These are phyloP conservation scores for Dianthus caryophyllus DNA, from an alignment of 148 eudicot species.

Conservation along the genomic window DNA sequence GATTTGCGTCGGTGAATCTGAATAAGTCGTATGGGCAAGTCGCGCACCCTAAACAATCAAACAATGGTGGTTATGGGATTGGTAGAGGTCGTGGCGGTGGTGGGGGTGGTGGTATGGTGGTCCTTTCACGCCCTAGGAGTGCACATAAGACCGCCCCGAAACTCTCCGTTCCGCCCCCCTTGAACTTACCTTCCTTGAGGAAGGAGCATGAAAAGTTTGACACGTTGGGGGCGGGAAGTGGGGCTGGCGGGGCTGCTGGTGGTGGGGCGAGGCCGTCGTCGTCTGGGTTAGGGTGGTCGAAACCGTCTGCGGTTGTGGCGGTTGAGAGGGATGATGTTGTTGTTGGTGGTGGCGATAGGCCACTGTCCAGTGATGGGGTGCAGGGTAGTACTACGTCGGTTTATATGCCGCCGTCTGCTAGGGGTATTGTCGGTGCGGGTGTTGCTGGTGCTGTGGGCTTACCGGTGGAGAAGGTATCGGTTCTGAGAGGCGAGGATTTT, in stretches of 20 bases:
- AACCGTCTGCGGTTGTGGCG: constrained; percentile 45
- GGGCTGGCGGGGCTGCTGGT: constrained; percentile 43
- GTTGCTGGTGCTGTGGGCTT: constrained; percentile 25
- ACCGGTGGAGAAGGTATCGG: constrained; percentile 41
- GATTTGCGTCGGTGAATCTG: constrained; percentile 77
- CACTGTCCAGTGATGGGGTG: constrained; percentile 31
- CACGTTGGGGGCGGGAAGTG: constrained; percentile 57
- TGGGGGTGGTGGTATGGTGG: constrained; percentile 75
- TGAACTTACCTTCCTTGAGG: constrained; percentile 92
- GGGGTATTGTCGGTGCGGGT: constrained; percentile 31
- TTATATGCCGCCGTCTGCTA: constrained; percentile 68
- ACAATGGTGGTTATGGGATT: constrained; percentile 49
- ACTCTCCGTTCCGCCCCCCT: constrained; percentile 98
- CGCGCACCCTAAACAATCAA: constrained; percentile 31
- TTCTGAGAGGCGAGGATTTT: constrained; percentile 92
- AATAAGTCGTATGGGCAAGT: constrained; percentile 84
- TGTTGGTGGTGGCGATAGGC: constrained; percentile 23
- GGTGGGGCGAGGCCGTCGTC: constrained; percentile 65
- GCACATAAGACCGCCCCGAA: constrained; percentile 65
- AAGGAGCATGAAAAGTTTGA: constrained; percentile 91
- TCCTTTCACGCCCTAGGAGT: constrained; percentile 61
- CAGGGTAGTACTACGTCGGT: constrained; percentile 23
- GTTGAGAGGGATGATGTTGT: constrained; percentile 45
- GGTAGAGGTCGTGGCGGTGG: constrained; percentile 46
- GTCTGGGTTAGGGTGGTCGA: constrained; percentile 80